Evolutionary conservation across 148 eudicot genomes (phyloP).

Genomic region (Silene uniflora): DNA sequence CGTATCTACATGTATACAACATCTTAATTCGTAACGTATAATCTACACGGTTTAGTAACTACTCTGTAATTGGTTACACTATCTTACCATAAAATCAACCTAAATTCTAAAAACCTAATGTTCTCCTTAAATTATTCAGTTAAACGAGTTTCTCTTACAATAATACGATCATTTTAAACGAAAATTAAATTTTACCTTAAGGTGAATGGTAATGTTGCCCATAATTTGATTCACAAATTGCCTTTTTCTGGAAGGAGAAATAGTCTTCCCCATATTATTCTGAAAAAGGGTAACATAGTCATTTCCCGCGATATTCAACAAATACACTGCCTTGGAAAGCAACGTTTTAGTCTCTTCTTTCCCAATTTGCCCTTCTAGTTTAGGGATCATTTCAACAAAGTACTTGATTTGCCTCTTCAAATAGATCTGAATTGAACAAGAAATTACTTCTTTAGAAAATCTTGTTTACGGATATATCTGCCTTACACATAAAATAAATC

Average conservation of each 20-base stretch:
- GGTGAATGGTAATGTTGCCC: constrained; percentile 45
- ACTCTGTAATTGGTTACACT: no score
- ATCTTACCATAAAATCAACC: no score
- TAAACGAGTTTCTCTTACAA: no score
- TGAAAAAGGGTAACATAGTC: constrained; percentile 49
- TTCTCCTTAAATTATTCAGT: no score
- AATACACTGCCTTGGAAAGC: constrained; percentile 47
- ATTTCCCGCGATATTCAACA: constrained; percentile 65
- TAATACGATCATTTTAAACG: no score
- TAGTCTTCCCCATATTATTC: constrained; percentile 35
- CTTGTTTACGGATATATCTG: no score
- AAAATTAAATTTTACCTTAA: constrained; percentile 30
- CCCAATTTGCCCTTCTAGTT: constrained; percentile 36
- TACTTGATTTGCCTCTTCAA: constrained; percentile 35
- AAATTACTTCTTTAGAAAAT: no score
- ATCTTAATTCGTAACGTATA: no score
- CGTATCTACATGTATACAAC: no score
- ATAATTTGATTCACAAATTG: constrained; percentile 39
- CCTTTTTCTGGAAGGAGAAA: constrained; percentile 25
- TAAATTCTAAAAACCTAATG: no score
- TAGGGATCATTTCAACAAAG: constrained; percentile 28
- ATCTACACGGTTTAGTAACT: no score
- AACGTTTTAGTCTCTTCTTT: constrained; percentile 28
- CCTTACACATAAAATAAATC: no score
- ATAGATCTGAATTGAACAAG: constrained; percentile 27